Conservation (phyloP, 495 filamentous ascomycete species). For the Neurospora sp. region DNA sequence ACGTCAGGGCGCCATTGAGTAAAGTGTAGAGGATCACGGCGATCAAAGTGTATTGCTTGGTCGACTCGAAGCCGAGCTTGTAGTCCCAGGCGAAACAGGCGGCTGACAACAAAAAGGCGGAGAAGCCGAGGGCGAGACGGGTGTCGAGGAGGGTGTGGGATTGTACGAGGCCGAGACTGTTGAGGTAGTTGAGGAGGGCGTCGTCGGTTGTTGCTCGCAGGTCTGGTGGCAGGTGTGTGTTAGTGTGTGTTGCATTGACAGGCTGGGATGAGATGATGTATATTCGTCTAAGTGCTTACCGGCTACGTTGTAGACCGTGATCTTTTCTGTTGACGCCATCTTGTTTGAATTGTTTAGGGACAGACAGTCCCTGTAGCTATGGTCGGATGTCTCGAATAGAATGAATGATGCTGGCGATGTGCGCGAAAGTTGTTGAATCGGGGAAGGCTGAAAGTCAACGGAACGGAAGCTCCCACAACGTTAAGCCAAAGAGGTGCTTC, state of each 20-base stretch:
- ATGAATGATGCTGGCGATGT: not conserved
- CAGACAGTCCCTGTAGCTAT: not conserved
- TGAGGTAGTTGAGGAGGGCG: constrained; percentile 84
- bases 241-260: not conserved
- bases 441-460: not conserved
- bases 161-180: constrained; percentile 69
- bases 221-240: constrained; percentile 41
- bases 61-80: constrained; percentile 75
- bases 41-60: constrained; percentile 61
- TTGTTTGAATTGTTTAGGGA: constrained; percentile 4
- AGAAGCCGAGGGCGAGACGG: constrained; percentile 73
- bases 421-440: not conserved
- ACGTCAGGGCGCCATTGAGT: constrained; percentile 68
- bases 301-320: constrained; percentile 57
- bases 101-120: constrained; percentile 67
- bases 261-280: not conserved
- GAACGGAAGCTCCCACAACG: not conserved
- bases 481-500: not conserved
- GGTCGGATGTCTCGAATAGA: not conserved
- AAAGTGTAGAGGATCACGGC: constrained; percentile 73
- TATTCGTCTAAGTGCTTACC: constrained; percentile 31
- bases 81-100: constrained; percentile 86
- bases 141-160: constrained; percentile 72
- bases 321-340: constrained; percentile 45
- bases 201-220: constrained; percentile 96